Conservation (phyloP, 2,329 filamentous ascomycete genomes). For the Aspergillus floridensis region DNA sequence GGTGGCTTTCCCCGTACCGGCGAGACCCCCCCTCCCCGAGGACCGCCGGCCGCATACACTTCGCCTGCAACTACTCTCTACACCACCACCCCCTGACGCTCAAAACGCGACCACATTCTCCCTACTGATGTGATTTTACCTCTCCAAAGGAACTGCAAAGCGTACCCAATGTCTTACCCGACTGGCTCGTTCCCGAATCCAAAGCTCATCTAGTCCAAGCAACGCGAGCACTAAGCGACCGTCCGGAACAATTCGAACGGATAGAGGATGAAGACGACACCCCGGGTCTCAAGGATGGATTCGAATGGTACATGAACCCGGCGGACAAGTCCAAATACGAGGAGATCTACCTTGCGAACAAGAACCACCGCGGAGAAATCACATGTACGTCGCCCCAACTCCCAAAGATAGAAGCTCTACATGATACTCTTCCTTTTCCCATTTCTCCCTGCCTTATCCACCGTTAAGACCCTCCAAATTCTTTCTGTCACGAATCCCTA, state of each 20-base stretch:
- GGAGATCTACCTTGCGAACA: conserved; percentile 91
- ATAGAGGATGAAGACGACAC: conserved; percentile 77
- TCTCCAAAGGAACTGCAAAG: conserved; percentile 76
- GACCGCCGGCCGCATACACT: conserved; percentile 2
- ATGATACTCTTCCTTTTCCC: too few species aligned
- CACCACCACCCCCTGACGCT: background rate
- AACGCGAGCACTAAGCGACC: conserved; percentile 72
- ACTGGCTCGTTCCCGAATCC: conserved; percentile 95
- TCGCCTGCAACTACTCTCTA: background rate
- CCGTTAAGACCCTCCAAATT: too few species aligned
- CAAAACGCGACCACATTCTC: background rate
- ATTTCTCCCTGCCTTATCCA: too few species aligned
- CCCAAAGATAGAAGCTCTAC: too few species aligned
- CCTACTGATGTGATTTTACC: conserved; percentile 7
- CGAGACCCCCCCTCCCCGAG: background rate
- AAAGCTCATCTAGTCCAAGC: conserved; percentile 89
- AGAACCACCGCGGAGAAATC: conserved; percentile 81
- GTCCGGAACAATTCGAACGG: conserved; percentile 78
- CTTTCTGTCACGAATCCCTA: background rate
- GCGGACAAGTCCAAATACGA: conserved; percentile 90
- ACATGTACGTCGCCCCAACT: conserved; percentile 57
- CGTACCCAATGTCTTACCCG: conserved; percentile 80
- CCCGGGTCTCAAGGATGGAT: conserved; percentile 85
- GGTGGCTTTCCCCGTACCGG: background rate
- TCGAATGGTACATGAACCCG: conserved; percentile 99